Conservation (phyloP, 139 green algal species). For the Coccomyxa sp. region DNA sequence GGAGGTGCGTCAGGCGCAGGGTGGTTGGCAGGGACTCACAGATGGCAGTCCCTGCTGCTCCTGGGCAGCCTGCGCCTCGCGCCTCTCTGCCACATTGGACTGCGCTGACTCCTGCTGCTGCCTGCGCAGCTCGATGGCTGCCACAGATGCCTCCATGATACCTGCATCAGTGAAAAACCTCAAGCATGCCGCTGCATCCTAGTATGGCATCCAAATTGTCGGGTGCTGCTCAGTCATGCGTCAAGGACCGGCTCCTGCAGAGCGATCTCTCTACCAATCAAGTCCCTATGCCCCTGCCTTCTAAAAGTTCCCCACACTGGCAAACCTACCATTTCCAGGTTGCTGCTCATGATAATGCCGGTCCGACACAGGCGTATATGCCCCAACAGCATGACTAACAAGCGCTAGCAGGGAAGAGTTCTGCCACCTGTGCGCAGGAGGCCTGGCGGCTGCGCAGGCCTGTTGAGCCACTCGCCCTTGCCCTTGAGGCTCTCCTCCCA, state of each 20-base stretch:
- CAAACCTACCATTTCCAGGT: not conserved
- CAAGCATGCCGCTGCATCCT: not conserved
- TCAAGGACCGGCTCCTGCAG: not conserved
- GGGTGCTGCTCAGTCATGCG: not conserved
- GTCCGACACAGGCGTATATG: too few relatives aligned
- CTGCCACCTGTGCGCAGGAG: constrained; percentile 1
- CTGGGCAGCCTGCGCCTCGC: not conserved
- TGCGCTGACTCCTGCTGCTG: constrained; percentile 41
- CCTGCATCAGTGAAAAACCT: constrained; percentile 15
- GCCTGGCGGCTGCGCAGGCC: constrained; percentile 52
- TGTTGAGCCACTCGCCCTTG: constrained; percentile 69
- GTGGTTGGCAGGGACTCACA: not conserved
- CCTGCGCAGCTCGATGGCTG: constrained; percentile 50
- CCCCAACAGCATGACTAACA: not conserved
- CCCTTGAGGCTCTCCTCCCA: constrained; percentile 60
- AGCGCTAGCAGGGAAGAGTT: not conserved
- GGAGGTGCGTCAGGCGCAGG: not conserved
- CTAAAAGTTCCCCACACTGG: not conserved
- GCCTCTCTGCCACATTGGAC: not conserved
- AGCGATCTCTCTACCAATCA: not conserved
- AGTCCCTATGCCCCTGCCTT: not conserved
- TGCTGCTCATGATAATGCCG: not conserved
- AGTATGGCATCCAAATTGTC: not conserved
- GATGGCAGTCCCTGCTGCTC: not conserved
- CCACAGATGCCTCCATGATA: constrained; percentile 58